These are phyloP conservation scores for Penicillium brasilianum DNA, from an alignment of 2,329 filamentous ascomycete species.

Conservation along the genomic window DNA sequence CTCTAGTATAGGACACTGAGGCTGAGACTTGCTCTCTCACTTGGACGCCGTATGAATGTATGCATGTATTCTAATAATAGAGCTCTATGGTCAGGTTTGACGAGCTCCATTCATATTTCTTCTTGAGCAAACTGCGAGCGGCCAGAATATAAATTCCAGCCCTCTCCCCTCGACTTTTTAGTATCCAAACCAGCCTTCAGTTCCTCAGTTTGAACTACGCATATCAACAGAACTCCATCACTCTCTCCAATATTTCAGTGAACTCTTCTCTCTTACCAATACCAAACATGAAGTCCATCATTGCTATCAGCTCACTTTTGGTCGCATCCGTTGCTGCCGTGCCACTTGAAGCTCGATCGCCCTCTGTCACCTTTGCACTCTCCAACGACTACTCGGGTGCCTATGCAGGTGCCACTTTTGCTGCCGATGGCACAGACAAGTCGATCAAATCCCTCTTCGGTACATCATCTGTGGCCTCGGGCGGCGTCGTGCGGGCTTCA, in stretches of 20 bases:
- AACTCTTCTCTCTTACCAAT: background rate
- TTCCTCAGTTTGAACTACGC: background rate
- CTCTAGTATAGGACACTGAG: background rate
- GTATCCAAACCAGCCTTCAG: background rate
- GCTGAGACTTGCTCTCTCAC: background rate
- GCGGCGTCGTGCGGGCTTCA: slow-evolving; percentile 17
- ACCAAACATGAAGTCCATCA: slow-evolving; percentile 12
- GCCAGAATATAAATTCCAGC: background rate
- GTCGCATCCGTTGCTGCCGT: slow-evolving; percentile 9
- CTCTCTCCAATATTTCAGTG: background rate
- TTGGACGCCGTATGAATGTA: background rate
- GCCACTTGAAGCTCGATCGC: slow-evolving; percentile 11
- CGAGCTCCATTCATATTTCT: background rate
- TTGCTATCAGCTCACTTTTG: slow-evolving; percentile 38
- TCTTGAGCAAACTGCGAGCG: background rate
- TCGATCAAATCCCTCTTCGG: slow-evolving; percentile 13
- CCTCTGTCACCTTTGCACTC: slow-evolving; percentile 15
- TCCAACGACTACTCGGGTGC: slow-evolving; percentile 23
- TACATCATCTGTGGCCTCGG: slow-evolving; percentile 15
- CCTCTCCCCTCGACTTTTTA: background rate
- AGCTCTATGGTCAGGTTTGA: background rate
- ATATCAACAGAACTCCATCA: background rate
- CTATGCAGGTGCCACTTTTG: slow-evolving; percentile 11
- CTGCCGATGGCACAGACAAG: slow-evolving; percentile 14
- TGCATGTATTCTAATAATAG: background rate